Percentiles rank a stretch among this genome's conserved stretches.
Conservation (phyloP, 768 basidiomycete genomes). For the Amanita thiersii region DNA sequence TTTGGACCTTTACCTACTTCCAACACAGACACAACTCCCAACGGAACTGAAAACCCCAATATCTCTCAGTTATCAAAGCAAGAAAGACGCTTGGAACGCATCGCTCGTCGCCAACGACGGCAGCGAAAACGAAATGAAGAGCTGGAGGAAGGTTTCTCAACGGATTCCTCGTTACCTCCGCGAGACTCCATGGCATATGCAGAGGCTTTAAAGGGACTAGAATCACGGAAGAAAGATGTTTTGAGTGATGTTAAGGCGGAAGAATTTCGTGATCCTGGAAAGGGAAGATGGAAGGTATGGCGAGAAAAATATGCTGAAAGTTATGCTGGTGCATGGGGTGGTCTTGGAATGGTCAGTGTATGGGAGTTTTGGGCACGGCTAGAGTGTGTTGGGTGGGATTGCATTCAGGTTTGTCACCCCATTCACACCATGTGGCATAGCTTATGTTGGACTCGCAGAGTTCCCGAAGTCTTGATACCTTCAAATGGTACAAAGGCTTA, state of each 20-base stretch:
- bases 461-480: conserved; percentile 58
- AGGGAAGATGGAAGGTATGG: conserved; percentile 66
- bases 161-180: conserved; percentile 65
- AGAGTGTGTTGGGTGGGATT: conserved; percentile 85
- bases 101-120: conserved; percentile 44
- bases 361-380: conserved; percentile 95
- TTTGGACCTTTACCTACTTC: conserved; percentile 40
- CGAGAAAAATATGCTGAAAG: conserved; percentile 68
- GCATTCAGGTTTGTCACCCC: conserved; percentile 52
- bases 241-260: conserved; percentile 76
- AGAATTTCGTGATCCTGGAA: conserved; percentile 75
- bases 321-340: conserved; percentile 88
- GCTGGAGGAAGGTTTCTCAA: conserved; percentile 80
- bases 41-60: neutral
- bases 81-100: conserved; percentile 54
- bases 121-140: conserved; percentile 16
- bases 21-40: conserved; percentile 11
- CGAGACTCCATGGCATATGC: conserved; percentile 65
- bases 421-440: neutral
- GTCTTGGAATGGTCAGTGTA: conserved; percentile 75
- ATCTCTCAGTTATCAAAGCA: conserved; percentile 36
- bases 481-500: conserved; percentile 75
- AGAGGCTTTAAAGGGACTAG: conserved; percentile 49
- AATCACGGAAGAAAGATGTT: conserved; percentile 42
- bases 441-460: conserved; percentile 27